phyloP scores from a whole-genome alignment of 1,284 basidiomycete species.

The Cutaneotrichosporon arboriforme region DNA sequence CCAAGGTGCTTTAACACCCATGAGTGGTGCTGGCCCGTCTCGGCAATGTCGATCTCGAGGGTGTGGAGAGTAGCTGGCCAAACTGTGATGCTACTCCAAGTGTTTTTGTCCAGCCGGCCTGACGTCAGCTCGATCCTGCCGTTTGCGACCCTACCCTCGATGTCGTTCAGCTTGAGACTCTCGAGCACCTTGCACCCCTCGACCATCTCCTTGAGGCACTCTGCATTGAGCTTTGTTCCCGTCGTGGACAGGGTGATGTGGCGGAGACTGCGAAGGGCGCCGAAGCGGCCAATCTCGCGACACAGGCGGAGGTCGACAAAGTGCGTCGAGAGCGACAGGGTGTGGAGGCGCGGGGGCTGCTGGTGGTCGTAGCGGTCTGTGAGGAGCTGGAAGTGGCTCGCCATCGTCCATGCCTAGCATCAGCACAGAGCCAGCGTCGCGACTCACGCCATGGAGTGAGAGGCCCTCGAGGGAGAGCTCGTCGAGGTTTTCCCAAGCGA shows the following conservation, averaged over 20 bases:
- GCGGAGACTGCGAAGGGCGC: constrained; percentile 19
- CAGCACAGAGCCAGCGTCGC: not conserved
- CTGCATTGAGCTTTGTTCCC: constrained; percentile 28
- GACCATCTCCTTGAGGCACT: constrained; percentile 22
- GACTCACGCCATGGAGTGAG: constrained; percentile 21
- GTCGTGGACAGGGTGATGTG: constrained; percentile 23
- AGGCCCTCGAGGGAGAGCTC: constrained; percentile 13
- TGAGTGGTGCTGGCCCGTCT: constrained; percentile 25
- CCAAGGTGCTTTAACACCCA: constrained; percentile 32
- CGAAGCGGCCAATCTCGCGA: constrained; percentile 19
- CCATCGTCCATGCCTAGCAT: constrained; percentile 21
- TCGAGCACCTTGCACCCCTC: constrained; percentile 20
- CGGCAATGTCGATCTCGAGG: constrained; percentile 23
- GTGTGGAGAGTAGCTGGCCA: constrained; percentile 22
- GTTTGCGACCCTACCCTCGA: constrained; percentile 19
- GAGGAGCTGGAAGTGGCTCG: constrained; percentile 20
- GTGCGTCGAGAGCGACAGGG: constrained; percentile 24
- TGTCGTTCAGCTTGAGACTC: constrained; percentile 19
- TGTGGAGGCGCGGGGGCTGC: constrained; percentile 8
- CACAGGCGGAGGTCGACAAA: constrained; percentile 26
- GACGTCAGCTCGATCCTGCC: not conserved
- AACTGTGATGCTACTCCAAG: constrained; percentile 23
- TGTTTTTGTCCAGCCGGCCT: constrained; percentile 33
- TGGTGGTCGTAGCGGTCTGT: constrained; percentile 1
- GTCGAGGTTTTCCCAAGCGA: constrained; percentile 27